These are phyloP conservation scores for Rasamsonia emersonii DNA, from an alignment of 2,329 filamentous ascomycete species.

Conservation along the genomic window DNA sequence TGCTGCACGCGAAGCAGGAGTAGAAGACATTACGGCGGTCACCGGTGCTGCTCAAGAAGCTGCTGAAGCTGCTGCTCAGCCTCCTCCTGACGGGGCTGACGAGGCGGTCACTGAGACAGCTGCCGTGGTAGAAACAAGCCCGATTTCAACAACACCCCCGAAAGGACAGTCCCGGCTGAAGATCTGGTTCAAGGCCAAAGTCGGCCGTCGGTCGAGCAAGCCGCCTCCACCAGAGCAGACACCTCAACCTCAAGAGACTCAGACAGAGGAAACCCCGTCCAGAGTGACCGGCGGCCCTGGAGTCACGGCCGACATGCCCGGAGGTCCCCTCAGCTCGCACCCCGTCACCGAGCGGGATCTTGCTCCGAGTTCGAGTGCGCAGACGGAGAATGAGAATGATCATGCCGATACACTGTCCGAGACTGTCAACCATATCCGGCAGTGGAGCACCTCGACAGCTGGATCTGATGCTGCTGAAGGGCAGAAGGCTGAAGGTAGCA, in stretches of 20 bases:
- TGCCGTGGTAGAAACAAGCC: conserved; percentile 5
- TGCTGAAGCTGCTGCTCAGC: too few species aligned
- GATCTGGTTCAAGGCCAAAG: conserved; percentile 24
- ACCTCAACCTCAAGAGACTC: conserved; percentile 6
- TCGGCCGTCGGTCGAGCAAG: conserved; percentile 20
- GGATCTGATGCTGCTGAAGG: conserved; percentile 7
- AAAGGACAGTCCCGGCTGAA: conserved; percentile 26
- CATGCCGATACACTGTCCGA: background rate
- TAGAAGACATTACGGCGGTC: conserved; percentile 1
- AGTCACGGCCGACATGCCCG: background rate
- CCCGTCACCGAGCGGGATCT: conserved; percentile 20
- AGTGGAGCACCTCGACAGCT: conserved; percentile 10
- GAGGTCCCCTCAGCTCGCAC: conserved; percentile 19
- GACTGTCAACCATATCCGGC: conserved; percentile 8
- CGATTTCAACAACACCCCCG: conserved; percentile 12
- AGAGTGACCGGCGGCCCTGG: too few species aligned
- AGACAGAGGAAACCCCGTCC: conserved; percentile 13
- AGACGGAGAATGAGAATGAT: conserved; percentile 4
- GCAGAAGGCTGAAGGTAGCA: conserved; percentile 11
- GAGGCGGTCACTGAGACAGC: conserved; percentile 4
- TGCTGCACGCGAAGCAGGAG: conserved; percentile 4
- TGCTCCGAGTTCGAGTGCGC: conserved; percentile 10
- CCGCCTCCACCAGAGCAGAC: conserved; percentile 10
- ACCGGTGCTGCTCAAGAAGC: too few species aligned
- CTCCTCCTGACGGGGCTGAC: conserved; percentile 6